Evolutionary conservation across 2,329 filamentous ascomycete species (phyloP).

Genomic region (Hypoxylon sp.): DNA sequence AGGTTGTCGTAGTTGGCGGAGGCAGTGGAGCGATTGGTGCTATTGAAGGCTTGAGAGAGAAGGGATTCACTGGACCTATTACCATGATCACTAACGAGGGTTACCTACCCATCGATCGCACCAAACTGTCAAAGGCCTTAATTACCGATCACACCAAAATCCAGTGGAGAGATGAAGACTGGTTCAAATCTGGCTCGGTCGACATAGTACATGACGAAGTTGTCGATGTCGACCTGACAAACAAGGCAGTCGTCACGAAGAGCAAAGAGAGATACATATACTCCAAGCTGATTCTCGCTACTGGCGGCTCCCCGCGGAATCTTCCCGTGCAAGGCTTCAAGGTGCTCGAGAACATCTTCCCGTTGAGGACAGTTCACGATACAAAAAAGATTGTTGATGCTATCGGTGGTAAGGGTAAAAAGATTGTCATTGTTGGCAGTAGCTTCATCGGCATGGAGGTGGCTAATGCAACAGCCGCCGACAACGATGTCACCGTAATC

Average conservation of each 20-base stretch:
- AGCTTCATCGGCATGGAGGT: constrained; percentile 99
- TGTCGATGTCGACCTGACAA: constrained; percentile 80
- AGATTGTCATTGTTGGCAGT: constrained; percentile 90
- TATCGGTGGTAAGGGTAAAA: constrained; percentile 88
- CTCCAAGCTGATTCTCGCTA: constrained; percentile 90
- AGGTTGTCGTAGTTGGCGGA: constrained; percentile 88
- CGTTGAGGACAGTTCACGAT: constrained; percentile 83
- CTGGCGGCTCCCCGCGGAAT: constrained; percentile 82
- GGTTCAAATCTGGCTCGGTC: constrained; percentile 76
- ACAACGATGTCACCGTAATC: constrained; percentile 87
- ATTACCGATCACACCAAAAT: constrained; percentile 85
- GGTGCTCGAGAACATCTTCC: constrained; percentile 88
- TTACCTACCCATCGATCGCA: constrained; percentile 89
- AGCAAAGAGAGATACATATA: constrained; percentile 80
- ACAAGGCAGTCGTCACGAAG: constrained; percentile 81
- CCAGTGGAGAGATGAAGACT: constrained; percentile 80
- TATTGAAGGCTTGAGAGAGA: constrained; percentile 84
- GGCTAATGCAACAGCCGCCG: constrained; percentile 84
- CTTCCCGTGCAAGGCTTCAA: constrained; percentile 90
- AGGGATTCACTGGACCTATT: constrained; percentile 83
- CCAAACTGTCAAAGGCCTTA: constrained; percentile 95
- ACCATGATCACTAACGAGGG: constrained; percentile 89
- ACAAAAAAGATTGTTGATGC: constrained; percentile 82
- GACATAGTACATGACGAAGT: constrained; percentile 75
- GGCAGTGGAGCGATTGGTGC: constrained; percentile 87